phyloP scores from a whole-genome alignment of 495 filamentous ascomycete genomes.

The Penicillium subrubescens region DNA sequence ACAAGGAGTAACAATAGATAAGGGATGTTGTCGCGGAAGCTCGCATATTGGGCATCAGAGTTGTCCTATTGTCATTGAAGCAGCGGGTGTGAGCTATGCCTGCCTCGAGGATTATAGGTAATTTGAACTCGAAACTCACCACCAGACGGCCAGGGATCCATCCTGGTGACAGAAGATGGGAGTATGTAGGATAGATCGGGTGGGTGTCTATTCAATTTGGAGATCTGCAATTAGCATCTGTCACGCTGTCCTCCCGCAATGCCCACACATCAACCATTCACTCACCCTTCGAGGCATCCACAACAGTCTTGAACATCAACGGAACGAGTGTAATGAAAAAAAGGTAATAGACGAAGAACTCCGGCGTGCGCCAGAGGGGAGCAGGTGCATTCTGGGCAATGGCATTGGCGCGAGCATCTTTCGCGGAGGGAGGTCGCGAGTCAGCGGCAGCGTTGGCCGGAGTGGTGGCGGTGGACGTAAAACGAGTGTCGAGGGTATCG shows the following conservation, averaged over 20 bases:
- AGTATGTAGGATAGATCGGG: conserved; percentile 77
- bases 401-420: conserved; percentile 50
- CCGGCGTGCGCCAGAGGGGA: conserved; percentile 80
- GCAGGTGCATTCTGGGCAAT: conserved; percentile 48
- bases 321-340: conserved; percentile 69
- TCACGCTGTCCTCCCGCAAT: neutral
- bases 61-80: conserved; percentile 62
- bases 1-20: conserved; percentile 70
- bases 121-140: conserved; percentile 47
- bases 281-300: conserved; percentile 85
- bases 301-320: conserved; percentile 86
- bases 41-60: conserved; percentile 85
- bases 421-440: conserved; percentile 39
- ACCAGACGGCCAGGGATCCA: conserved; percentile 97
- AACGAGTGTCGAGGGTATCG: conserved; percentile 91
- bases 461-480: conserved; percentile 71
- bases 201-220: conserved; percentile 81
- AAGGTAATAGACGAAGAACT: conserved; percentile 83
- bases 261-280: neutral
- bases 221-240: conserved; percentile 22
- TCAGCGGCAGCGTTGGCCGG: conserved; percentile 58
- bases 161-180: conserved; percentile 69
- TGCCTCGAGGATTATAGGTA: neutral
- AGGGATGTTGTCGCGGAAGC: conserved; percentile 84
- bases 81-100: conserved; percentile 10